These are phyloP conservation scores for Coniochaeta ligniaria DNA, from an alignment of 2,329 filamentous ascomycete species.

Conservation along the genomic window DNA sequence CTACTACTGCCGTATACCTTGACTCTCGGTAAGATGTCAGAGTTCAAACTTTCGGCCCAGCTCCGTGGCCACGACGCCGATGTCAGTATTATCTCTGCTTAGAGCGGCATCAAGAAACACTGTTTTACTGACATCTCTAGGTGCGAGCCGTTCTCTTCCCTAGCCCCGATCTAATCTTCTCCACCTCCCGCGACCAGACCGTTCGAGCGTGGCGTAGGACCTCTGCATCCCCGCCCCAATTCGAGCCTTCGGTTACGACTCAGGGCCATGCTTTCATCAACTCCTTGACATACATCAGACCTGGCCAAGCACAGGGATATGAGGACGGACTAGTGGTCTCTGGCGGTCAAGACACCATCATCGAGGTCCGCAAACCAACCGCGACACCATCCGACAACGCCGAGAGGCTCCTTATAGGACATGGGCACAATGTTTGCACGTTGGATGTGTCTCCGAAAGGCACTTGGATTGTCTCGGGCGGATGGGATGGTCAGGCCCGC, in stretches of 20 bases:
- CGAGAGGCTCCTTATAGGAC: constrained; percentile 78
- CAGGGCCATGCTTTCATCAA: constrained; percentile 86
- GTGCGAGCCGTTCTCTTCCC: constrained; percentile 83
- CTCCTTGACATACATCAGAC: constrained; percentile 67
- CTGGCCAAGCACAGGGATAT: constrained; percentile 55
- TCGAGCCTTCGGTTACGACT: constrained; percentile 70
- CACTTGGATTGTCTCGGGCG: constrained; percentile 75
- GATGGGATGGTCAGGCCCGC: constrained; percentile 86
- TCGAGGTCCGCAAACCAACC: constrained; percentile 75
- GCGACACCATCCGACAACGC: constrained; percentile 66
- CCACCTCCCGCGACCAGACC: constrained; percentile 85
- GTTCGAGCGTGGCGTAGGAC: constrained; percentile 77
- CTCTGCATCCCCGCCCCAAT: constrained; percentile 52
- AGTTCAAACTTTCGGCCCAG: constrained; percentile 90
- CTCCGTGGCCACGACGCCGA: constrained; percentile 88
- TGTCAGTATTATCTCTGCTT: constrained; percentile 38
- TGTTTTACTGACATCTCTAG: constrained; percentile 35
- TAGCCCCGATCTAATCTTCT: constrained; percentile 63
- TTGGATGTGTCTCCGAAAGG: constrained; percentile 71
- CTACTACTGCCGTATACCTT: not conserved
- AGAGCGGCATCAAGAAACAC: not conserved
- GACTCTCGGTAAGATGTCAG: constrained; percentile 50
- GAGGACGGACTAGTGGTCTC: constrained; percentile 79
- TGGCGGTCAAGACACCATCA: constrained; percentile 85
- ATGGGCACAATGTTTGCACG: constrained; percentile 81